These are phyloP conservation scores for Lecanosticta acicola DNA, from an alignment of 2,329 filamentous ascomycete genomes.

Conservation along the genomic window DNA sequence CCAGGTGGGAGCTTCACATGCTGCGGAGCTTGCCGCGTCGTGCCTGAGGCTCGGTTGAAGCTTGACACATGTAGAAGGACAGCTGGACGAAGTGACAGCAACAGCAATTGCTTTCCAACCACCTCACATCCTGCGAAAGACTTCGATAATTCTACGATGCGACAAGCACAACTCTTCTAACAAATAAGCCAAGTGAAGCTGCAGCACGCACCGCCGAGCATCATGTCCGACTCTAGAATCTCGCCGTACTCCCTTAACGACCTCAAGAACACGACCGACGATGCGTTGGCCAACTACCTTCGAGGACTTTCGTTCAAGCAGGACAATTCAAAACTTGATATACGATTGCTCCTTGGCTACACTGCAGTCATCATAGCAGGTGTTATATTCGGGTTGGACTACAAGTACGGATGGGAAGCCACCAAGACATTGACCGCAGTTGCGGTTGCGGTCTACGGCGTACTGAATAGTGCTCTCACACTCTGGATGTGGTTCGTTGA, in stretches of 20 bases:
- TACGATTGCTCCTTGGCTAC: slow-evolving; percentile 80
- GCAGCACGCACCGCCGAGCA: neutral
- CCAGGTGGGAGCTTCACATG: slow-evolving; percentile 8
- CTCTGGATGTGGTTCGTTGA: slow-evolving; percentile 83
- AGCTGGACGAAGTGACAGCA: neutral
- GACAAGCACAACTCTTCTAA: neutral
- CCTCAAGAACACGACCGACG: slow-evolving; percentile 93
- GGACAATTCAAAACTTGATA: slow-evolving; percentile 72
- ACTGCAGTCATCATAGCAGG: slow-evolving; percentile 71
- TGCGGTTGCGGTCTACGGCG: slow-evolving; percentile 73
- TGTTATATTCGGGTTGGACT: slow-evolving; percentile 85
- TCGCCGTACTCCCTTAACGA: slow-evolving; percentile 52
- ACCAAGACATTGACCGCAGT: slow-evolving; percentile 76
- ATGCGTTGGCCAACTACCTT: slow-evolving; percentile 89
- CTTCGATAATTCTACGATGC: slow-evolving; percentile 4
- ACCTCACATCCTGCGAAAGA: too few relatives aligned
- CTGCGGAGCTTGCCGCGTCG: slow-evolving; percentile 1
- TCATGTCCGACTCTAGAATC: slow-evolving; percentile 32
- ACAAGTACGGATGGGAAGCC: slow-evolving; percentile 78
- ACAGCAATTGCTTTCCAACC: neutral
- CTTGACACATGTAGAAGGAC: neutral
- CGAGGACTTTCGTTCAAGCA: slow-evolving; percentile 80
- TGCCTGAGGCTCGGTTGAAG: neutral
- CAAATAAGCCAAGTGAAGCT: neutral
- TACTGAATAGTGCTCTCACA: slow-evolving; percentile 72